Conservation (phyloP, 192 early-diverging fungal species). For the Entomortierella parvispora region DNA sequence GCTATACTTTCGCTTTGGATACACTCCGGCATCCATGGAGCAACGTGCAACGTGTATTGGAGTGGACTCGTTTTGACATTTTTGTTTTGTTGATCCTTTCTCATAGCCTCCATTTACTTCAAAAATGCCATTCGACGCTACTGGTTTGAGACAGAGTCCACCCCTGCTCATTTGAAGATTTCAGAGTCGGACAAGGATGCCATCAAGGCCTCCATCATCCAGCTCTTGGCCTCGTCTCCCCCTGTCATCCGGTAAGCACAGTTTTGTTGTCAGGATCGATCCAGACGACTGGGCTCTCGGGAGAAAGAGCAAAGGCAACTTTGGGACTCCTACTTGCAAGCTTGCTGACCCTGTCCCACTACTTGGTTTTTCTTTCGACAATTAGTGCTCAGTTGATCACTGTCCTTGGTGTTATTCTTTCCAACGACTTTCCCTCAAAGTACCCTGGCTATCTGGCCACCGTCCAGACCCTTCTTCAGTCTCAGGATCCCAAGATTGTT, state of each 20-base stretch:
- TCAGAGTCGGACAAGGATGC: slow-evolving; percentile 39
- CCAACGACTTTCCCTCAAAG: slow-evolving; percentile 79
- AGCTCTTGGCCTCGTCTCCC: slow-evolving; percentile 42
- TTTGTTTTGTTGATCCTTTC: not conserved
- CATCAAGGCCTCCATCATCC: slow-evolving; percentile 46
- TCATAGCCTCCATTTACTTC: slow-evolving; percentile 51
- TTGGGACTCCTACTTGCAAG: not conserved
- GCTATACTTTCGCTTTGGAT: not conserved
- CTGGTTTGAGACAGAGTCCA: slow-evolving; percentile 44
- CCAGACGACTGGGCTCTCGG: not conserved
- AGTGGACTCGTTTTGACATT: not conserved
- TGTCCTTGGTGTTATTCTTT: slow-evolving; percentile 79
- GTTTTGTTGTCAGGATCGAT: no score
- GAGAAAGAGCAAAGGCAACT: no score
- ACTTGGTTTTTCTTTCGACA: not conserved
- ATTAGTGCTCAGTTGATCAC: slow-evolving; percentile 79
- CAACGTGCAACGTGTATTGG: not conserved
- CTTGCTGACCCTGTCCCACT: no score
- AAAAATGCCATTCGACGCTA: slow-evolving; percentile 50
- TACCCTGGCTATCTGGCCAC: slow-evolving; percentile 85
- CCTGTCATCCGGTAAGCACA: slow-evolving; percentile 39
- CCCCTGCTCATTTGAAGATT: slow-evolving; percentile 46
- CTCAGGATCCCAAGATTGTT: slow-evolving; percentile 72
- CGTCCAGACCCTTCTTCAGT: slow-evolving; percentile 69
- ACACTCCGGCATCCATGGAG: not conserved